Evolutionary conservation across 2,329 filamentous ascomycete genomes (phyloP), one percentile per base, ranked within the genome.

Genomic region (Arthrobotrys megalospora): DNA sequence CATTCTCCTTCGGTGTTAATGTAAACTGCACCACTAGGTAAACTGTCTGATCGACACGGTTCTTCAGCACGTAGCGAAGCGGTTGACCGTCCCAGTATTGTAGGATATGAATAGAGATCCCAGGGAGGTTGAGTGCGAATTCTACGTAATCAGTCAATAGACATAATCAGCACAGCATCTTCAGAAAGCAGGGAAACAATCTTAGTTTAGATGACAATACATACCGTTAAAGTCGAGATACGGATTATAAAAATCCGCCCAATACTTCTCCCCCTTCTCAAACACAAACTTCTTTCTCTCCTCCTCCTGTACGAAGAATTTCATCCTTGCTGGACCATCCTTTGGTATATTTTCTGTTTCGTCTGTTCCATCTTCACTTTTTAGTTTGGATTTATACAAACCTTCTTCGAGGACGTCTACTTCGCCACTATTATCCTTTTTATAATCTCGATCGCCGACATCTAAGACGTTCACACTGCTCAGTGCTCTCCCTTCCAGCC

Each of bases 1-100:
- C 85, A 79, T 91, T 87, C 55, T 92, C 90, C 69, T 89, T 90
- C 7, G 91, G 88, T 76, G 96, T 87, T 3, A 97, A 86, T 16
- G 91, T 91, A 83, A 98, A 95, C 4, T 93, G 85, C 14, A 98
- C 87, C 53, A 95, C 93, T 34, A 97, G 89, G 81, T 97, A 93
- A 14, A 93, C 88, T 38, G 92, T 88, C 58, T 89, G 89, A 0
- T 92, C 95, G 21, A 87, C 85, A 78, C 89, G 90, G 84, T 97
- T 92, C 83, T 94, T 95, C 83, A 98, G 88, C 75, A 96, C 93
- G 85, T 98, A 94, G 91, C 92, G 88, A 60, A 93, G 85, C 11
- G 89, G 89, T 85, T 94, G 91, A 0, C 92, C 92, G 81, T 94
- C 92, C 91, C 92, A 94, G 83, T 93, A 93, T 81, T 88, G 90